Evolutionary conservation across 352 stramenopile species (phyloP).

Genomic region (Phytophthora citricola): DNA sequence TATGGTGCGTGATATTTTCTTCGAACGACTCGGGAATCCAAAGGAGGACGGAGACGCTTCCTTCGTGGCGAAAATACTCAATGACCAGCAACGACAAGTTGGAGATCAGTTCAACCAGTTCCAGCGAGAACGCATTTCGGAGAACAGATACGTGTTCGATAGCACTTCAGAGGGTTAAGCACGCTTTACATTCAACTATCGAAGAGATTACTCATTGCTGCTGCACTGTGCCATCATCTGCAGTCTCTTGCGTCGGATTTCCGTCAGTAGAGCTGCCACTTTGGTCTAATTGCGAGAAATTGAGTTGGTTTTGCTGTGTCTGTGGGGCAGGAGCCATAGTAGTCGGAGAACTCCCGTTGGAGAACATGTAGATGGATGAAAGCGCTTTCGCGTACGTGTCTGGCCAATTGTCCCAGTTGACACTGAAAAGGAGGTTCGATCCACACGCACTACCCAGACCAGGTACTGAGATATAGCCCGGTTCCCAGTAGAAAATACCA

Average conservation of each 20-base stretch:
- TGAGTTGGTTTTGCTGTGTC: conserved; percentile 5
- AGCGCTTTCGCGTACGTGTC: conserved; percentile 34
- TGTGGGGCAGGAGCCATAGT: background rate
- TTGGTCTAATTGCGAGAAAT: conserved; percentile 17
- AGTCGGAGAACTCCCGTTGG: background rate
- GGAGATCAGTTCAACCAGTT: conserved; percentile 11
- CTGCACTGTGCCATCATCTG: background rate
- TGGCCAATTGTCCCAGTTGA: conserved; percentile 36
- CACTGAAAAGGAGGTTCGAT: conserved; percentile 40
- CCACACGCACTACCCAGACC: conserved; percentile 37
- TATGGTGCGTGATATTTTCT: conserved; percentile 12
- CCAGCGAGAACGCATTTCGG: conserved; percentile 4
- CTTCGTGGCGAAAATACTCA: conserved; percentile 22
- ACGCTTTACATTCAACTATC: conserved; percentile 4
- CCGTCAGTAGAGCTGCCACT: background rate
- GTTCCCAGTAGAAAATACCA: conserved; percentile 49
- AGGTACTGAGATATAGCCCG: conserved; percentile 34
- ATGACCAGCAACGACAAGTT: conserved; percentile 24
- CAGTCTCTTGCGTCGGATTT: background rate
- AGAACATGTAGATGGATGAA: conserved; percentile 37
- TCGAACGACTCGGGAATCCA: conserved; percentile 18
- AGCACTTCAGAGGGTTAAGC: background rate
- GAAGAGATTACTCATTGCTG: background rate
- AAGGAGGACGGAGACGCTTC: conserved; percentile 13
- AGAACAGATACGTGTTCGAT: conserved; percentile 2